Evolutionary conservation across 2,329 filamentous ascomycete genomes (phyloP), one percentile per base, ranked within the genome.

Genomic region (Neurospora crassa): DNA sequence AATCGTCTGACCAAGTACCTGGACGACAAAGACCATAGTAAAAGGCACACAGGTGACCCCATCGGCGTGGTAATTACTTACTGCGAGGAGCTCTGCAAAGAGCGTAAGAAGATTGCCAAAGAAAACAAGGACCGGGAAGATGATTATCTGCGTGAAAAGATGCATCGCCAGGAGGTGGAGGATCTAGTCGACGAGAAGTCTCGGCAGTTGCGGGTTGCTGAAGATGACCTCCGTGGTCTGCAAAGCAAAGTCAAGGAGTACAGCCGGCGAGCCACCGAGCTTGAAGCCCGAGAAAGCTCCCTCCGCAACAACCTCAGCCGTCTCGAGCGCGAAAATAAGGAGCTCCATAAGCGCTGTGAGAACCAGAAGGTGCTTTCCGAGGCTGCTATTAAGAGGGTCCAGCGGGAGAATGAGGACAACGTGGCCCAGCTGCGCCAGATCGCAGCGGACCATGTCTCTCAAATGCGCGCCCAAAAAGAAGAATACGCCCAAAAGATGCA

Each of bases 91-190:
- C 24, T 63, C 53, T 63, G 53, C 4, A 7, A 18, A 3, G 53
- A 4, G 0, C 53, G 34, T 18, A 12, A 0, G 0, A 63, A 63
- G 24, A 1, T 18, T 18, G 4, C 1, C 53, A 2, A 63, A 11
- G 3, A 1, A 3, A 63, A n/a, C 0, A n/a, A 18, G 29, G 14
- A 63, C 16, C 37, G 53, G 53, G 14, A 18, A 29, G 4, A 63
- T 2, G 2, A 7, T 11, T 37, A n/a, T 0, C 16, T 34, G 24
- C 0, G 0, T 0, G 29, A 63, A 16, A 34, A 63, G 3, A 63
- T 34, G 29, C 53, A 1, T 14, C 29, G 53, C 53, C 7, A 63
- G 53, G 53, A 63, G 8, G 3, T 37, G 1, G 53, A 63, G 29
- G 24, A 63, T 14, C 14, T 18, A 3, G 24, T 63, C 14, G 29